These are phyloP conservation scores for Chlamydomonas reinhardtii DNA, from an alignment of 163 green algal genomes.

Conservation along the genomic window DNA sequence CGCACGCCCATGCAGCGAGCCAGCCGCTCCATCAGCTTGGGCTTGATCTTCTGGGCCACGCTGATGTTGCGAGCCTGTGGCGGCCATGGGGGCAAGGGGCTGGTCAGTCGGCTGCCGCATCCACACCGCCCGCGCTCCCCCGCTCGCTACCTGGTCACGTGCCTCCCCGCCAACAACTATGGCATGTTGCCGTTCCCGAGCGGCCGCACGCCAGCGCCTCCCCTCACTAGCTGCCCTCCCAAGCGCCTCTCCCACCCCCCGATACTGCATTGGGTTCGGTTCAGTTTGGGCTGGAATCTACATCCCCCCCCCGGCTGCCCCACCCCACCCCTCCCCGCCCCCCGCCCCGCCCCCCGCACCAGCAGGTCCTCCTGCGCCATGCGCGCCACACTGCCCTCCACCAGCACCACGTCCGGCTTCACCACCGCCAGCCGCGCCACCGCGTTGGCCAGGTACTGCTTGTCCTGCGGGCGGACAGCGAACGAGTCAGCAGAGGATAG, in stretches of 20 bases:
- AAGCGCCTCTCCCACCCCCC: not conserved
- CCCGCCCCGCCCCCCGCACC: constrained; percentile 21
- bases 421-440: constrained; percentile 69
- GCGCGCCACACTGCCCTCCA: constrained; percentile 89
- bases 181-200: too few relatives aligned
- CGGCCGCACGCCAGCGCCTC: too few relatives aligned
- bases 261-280: too few relatives aligned
- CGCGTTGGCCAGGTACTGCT: constrained; percentile 68
- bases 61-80: constrained; percentile 71
- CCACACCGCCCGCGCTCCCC: too few relatives aligned
- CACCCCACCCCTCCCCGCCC: not conserved
- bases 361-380: constrained; percentile 87
- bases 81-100: not conserved
- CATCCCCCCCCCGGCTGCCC: not conserved
- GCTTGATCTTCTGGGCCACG: constrained; percentile 89
- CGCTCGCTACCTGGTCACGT: too few relatives aligned
- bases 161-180: too few relatives aligned
- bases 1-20: constrained; percentile 80
- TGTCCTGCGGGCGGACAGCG: too few relatives aligned
- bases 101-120: too few relatives aligned
- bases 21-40: constrained; percentile 81
- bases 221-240: not conserved
- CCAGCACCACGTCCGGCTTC: constrained; percentile 88
- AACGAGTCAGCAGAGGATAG: too few relatives aligned
- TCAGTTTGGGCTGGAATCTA: too few relatives aligned